Evolutionary conservation across 805 yeast species (phyloP), one percentile per base, ranked within the genome.

Genomic region (Zygoascus ofunaensis): DNA sequence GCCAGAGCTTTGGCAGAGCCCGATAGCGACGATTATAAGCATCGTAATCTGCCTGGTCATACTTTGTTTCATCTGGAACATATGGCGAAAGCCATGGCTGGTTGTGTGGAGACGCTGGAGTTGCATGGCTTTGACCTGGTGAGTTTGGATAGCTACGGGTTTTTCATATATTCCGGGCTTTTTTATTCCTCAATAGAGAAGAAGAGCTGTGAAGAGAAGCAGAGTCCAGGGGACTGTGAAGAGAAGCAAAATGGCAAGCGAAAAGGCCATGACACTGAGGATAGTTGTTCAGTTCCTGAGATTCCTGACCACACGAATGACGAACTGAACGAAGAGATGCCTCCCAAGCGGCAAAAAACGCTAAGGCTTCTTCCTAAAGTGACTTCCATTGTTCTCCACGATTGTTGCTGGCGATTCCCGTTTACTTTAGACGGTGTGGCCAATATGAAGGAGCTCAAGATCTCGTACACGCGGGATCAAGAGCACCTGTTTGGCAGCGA

Each of bases 391-490:
- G 23, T 26, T 4, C 19, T 37, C 19, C 22, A 24, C 3, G 23
- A 37, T 24, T 37, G 41, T 37, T 20, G 17, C 8, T 37, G 41
- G 41, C 20, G 33, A 24, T 37, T 23, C 19, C 41, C 41, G 7
- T 37, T 21, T 15, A n/a, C 15, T n/a, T 33, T 37, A 14, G 41
- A 24, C 8, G 41, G 24, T 14, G 5, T 37, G 33, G 32, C 30
- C 22, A 24, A 24, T 26, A 37, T 37, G 21, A 26, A 37, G 23
- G 24, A 7, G 7, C 30, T 26, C 7, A 26, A 26, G 12, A 12
- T 26, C 30, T 26, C 30, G 12, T 26, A 26, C 12, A 26, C 30
- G 7, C 10, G 12, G 12, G 30, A 12, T 12, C 7, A 26, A 7
- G 10, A 26, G 12, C 30, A 26, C 12, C 30, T 8, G 10, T 8